A percentile compares a stretch with the other conserved stretches of the same genome.
These are phyloP conservation scores for Celoporthe dispersa DNA, from an alignment of 2,329 filamentous ascomycete species.

Conservation along the genomic window DNA sequence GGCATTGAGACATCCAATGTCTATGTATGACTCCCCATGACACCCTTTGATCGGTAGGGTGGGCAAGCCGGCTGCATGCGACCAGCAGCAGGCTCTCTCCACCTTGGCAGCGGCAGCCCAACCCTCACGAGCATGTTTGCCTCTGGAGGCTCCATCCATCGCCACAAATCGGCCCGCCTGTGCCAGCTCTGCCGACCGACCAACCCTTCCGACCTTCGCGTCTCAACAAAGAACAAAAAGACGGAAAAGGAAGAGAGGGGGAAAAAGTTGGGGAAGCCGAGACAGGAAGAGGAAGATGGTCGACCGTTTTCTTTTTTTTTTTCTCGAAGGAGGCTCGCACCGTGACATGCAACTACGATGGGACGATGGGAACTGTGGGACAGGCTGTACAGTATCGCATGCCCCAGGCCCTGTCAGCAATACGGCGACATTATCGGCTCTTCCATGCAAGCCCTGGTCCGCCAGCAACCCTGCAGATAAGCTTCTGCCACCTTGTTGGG, in stretches of 20 bases:
- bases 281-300: neutral
- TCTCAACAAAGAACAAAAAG: neutral
- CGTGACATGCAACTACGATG: neutral
- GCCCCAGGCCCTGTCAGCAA: neutral
- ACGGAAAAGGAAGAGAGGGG: too few relatives aligned
- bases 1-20: neutral
- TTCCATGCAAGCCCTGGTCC: slow-evolving; percentile 26
- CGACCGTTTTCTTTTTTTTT: too few relatives aligned
- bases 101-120: neutral
- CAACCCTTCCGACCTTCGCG: neutral
- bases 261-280: too few relatives aligned
- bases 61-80: neutral
- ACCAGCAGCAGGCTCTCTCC: neutral
- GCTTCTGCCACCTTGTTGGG: slow-evolving; percentile 15
- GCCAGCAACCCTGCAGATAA: slow-evolving; percentile 28
- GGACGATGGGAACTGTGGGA: neutral
- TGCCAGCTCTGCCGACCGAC: slow-evolving; percentile 5
- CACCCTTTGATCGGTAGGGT: neutral
- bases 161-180: slow-evolving; percentile 21
- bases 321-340: neutral
- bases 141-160: slow-evolving; percentile 14
- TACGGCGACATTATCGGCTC: slow-evolving; percentile 24
- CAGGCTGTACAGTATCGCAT: neutral
- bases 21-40: neutral
- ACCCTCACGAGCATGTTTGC: neutral